Percentiles rank a stretch among this genome's conserved stretches.
Evolutionary conservation across 2,329 filamentous ascomycete species (phyloP).

Genomic region (Pseudodiploospora longispora): DNA sequence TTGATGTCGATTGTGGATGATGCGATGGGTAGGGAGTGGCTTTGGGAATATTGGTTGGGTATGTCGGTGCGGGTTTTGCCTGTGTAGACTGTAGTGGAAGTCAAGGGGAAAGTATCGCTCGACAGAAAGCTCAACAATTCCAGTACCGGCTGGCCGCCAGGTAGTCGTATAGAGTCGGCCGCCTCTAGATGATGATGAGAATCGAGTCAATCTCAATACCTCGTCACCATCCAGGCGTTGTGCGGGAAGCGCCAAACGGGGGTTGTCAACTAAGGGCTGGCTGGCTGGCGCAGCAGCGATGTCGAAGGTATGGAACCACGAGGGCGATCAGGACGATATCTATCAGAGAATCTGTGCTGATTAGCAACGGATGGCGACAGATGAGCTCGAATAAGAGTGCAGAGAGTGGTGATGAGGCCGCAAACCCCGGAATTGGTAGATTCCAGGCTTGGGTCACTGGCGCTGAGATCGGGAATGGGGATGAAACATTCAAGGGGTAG

Average conservation of each 20-base stretch:
- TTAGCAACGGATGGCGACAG: slow-evolving; percentile 6
- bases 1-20: slow-evolving; percentile 9
- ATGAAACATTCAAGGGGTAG: slow-evolving; percentile 12
- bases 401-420: slow-evolving; percentile 2
- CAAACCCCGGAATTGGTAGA: slow-evolving; percentile 2
- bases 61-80: slow-evolving; percentile 27
- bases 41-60: slow-evolving; percentile 14
- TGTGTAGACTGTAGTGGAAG: slow-evolving; percentile 15
- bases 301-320: slow-evolving; percentile 10
- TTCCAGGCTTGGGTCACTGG: slow-evolving; percentile 5
- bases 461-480: slow-evolving; percentile 1
- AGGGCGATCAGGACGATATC: slow-evolving; percentile 4
- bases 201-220: slow-evolving; percentile 14
- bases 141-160: slow-evolving; percentile 17
- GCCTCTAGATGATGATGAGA: slow-evolving; percentile 13
- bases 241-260: slow-evolving; percentile 27
- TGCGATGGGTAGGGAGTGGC: slow-evolving; percentile 12
- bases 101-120: slow-evolving; percentile 17
- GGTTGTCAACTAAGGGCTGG: slow-evolving; percentile 19
- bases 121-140: slow-evolving; percentile 15
- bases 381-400: slow-evolving; percentile 1
- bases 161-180: slow-evolving; percentile 10
- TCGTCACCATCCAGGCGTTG: slow-evolving; percentile 20
- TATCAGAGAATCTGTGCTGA: neutral
- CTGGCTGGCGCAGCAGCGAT: slow-evolving; percentile 22